phyloP scores from a whole-genome alignment of 2,329 filamentous ascomycete genomes.

The Gyromitra esculenta region DNA sequence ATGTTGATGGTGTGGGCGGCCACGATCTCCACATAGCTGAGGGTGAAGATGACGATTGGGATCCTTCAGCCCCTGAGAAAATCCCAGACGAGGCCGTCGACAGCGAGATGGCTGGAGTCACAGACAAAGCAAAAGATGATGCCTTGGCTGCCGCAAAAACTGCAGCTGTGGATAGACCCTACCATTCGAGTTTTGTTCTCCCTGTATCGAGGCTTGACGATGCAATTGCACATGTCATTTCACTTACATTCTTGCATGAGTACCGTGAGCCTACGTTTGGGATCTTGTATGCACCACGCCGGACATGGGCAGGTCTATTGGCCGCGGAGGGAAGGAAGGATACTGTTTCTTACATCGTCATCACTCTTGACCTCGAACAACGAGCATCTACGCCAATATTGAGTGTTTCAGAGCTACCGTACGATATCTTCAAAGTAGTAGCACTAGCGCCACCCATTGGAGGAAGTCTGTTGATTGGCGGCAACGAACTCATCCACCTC shows the following conservation, averaged over 20 bases:
- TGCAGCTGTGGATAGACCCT: slow-evolving; percentile 70
- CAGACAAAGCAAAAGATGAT: slow-evolving; percentile 53
- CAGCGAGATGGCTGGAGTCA: slow-evolving; percentile 55
- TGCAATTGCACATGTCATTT: slow-evolving; percentile 84
- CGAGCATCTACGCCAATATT: slow-evolving; percentile 91
- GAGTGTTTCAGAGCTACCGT: slow-evolving; percentile 83
- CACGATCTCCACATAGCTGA: slow-evolving; percentile 55
- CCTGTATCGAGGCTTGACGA: slow-evolving; percentile 89
- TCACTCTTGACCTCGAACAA: slow-evolving; percentile 92
- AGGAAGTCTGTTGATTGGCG: slow-evolving; percentile 84
- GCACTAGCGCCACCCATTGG: slow-evolving; percentile 86
- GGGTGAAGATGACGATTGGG: slow-evolving; percentile 71
- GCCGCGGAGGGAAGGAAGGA: slow-evolving; percentile 73
- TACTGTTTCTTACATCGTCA: slow-evolving; percentile 88
- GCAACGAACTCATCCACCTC: slow-evolving; percentile 92
- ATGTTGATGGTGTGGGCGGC: slow-evolving; percentile 47
- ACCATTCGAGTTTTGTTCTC: slow-evolving; percentile 91
- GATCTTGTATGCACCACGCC: slow-evolving; percentile 80
- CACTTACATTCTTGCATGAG: slow-evolving; percentile 92
- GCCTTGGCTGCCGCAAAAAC: slow-evolving; percentile 51
- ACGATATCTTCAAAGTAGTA: slow-evolving; percentile 84
- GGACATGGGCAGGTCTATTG: slow-evolving; percentile 77
- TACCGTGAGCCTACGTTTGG: slow-evolving; percentile 98
- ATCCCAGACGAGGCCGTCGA: slow-evolving; percentile 53
- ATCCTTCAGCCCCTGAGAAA: slow-evolving; percentile 62